Evolutionary conservation across 805 yeast species (phyloP).

Genomic region (Cyberlindnera americana): DNA sequence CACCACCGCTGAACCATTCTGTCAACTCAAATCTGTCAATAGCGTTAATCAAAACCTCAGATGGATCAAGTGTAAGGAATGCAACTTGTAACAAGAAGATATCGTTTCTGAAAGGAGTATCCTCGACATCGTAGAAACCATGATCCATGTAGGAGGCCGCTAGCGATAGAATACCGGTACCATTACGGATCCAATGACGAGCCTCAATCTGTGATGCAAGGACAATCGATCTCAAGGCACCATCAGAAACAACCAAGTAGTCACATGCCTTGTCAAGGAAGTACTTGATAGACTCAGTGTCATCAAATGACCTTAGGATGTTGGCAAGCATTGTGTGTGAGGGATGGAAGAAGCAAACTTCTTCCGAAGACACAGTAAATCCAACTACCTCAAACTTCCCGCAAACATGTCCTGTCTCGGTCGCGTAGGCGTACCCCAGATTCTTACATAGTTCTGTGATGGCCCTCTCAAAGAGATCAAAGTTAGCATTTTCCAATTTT

Average conservation of each 20-base stretch:
- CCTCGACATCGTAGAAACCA: conserved; percentile 34
- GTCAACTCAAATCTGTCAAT: conserved; percentile 60
- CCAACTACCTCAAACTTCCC: conserved; percentile 30
- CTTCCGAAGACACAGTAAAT: conserved; percentile 44
- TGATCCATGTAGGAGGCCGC: conserved; percentile 45
- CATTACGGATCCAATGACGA: conserved; percentile 76
- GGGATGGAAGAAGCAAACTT: conserved; percentile 57
- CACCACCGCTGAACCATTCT: conserved; percentile 43
- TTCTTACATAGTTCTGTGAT: conserved; percentile 1
- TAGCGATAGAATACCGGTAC: conserved; percentile 49
- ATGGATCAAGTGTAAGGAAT: conserved; percentile 46
- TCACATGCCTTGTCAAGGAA: conserved; percentile 29
- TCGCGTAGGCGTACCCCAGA: background rate
- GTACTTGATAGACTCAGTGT: background rate
- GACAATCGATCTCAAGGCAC: conserved; percentile 57
- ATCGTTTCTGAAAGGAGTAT: conserved; percentile 63
- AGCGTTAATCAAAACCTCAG: conserved; percentile 52
- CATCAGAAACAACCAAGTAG: conserved; percentile 49
- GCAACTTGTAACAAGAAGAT: conserved; percentile 64
- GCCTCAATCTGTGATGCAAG: conserved; percentile 56
- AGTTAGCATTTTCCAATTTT: conserved; percentile 3
- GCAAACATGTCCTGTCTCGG: conserved; percentile 15
- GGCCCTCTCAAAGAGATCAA: conserved; percentile 1
- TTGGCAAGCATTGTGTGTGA: conserved; percentile 51
- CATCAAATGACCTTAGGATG: conserved; percentile 4